Evolutionary conservation across 148 eudicot genomes (phyloP).

Genomic region (Rhododendron mucronatum): DNA sequence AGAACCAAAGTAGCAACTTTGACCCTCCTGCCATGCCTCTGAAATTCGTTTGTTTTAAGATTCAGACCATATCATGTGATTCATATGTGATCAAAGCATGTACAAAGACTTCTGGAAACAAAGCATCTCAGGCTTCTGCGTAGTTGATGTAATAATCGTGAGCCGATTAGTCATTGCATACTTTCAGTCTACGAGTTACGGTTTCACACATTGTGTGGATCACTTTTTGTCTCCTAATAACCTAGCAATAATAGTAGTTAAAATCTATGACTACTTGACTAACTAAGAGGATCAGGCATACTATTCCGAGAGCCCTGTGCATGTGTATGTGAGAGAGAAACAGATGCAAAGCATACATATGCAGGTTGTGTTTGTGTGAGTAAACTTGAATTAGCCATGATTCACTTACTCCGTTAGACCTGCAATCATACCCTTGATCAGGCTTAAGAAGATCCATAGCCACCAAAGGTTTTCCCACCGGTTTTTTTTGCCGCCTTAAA

Average conservation of each 20-base stretch:
- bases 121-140: no score
- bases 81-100: no score
- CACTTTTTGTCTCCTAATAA: neutral
- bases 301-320: neutral
- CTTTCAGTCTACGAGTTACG: no score
- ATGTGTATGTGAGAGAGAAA: neutral
- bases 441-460: neutral
- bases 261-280: no score
- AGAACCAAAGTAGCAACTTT: neutral
- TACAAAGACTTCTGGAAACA: no score
- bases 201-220: no score
- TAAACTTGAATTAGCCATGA: neutral
- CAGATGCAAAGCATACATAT: neutral
- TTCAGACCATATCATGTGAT: no score
- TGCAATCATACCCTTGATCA: neutral
- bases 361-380: neutral
- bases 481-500: neutral
- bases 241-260: no score
- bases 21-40: neutral
- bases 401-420: constrained; percentile 4
- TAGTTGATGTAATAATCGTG: no score
- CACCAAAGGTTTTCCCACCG: neutral
- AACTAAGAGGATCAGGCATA: no score
- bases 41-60: no score
- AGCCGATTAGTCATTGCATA: no score